These are phyloP conservation scores for Rubus parviflorus DNA, from an alignment of 306 rosid species.

Conservation along the genomic window DNA sequence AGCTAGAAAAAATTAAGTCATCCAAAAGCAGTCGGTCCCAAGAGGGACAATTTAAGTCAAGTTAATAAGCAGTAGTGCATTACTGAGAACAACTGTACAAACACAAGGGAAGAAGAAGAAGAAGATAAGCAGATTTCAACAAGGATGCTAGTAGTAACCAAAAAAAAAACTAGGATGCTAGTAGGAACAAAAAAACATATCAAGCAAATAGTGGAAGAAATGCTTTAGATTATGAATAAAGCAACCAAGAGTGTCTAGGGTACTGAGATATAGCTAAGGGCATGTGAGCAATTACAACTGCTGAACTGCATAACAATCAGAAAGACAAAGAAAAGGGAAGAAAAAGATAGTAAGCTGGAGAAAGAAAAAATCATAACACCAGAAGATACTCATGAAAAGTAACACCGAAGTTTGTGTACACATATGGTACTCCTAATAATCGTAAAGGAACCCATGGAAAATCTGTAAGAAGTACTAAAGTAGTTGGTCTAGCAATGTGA, in stretches of 20 bases:
- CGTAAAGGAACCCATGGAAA: background rate
- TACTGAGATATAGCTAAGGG: too few species aligned
- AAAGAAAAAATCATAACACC: background rate
- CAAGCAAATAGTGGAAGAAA: background rate
- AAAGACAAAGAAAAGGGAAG: background rate
- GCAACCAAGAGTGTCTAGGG: too few species aligned
- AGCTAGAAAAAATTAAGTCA: background rate
- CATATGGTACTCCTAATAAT: background rate
- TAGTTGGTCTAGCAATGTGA: background rate
- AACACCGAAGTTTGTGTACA: background rate
- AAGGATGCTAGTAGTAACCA: background rate
- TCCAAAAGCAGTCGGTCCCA: background rate
- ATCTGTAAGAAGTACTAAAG: background rate
- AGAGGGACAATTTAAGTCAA: background rate
- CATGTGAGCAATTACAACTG: too few species aligned
- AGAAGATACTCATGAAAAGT: background rate
- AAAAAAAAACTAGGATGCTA: background rate
- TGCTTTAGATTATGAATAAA: background rate
- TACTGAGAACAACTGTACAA: background rate
- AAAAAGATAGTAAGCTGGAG: background rate
- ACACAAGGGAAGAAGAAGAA: background rate
- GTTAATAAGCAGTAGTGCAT: background rate
- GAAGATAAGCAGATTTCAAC: background rate
- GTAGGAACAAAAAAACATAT: background rate
- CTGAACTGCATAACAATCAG: background rate